Evolutionary conservation across 257 asterid species (phyloP), one percentile per base, ranked within the genome.

Genomic region (Fraxinus cuspidata): DNA sequence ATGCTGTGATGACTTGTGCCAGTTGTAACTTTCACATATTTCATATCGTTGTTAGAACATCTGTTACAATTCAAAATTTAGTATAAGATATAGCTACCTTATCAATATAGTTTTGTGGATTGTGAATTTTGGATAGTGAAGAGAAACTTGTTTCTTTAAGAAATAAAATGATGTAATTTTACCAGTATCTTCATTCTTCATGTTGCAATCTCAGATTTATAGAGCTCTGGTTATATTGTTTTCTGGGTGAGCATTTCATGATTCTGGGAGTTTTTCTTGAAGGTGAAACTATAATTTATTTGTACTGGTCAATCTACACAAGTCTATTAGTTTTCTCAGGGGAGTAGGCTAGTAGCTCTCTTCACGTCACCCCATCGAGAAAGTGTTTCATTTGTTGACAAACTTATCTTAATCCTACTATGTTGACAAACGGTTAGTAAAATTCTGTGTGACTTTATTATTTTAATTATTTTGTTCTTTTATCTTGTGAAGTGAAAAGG

Each of bases 11-110:
- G 71, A 37, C 2, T 25, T 23, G 16, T 69, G 7, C 60, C 19
- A 44, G 51, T 37, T 29, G 40, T n/a, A 79, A 65, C 74, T 69
- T 68, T 28, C 40, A 74, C 40, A 38, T 13, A 9, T 16, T 51
- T 81, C 8, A 16, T 68, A 42, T 23, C 12, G 21, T 21, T 69
- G 51, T 29, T 47, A 3, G 71, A 23, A 51, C 65, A 65, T 64
- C 21, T 78, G 44, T 35, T 25, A 34, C 51, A 67, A 35, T 28
- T 29, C 47, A 53, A 73, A 73, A 58, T 47, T 56, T 66, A 18
- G 74, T 19, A 25, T 71, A 31, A 66, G 27, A 37, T 40, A 63
- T 70, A 13, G 71, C 19, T 37, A 44, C 37, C 70, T 31, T 69
- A 63, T 63, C 27, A 16, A 44, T 44, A 15, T 3, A 44, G 19